Evolutionary conservation across 2,329 filamentous ascomycete species (phyloP), one percentile per base, ranked within the genome.

Genomic region (Biscogniauxia marginata): DNA sequence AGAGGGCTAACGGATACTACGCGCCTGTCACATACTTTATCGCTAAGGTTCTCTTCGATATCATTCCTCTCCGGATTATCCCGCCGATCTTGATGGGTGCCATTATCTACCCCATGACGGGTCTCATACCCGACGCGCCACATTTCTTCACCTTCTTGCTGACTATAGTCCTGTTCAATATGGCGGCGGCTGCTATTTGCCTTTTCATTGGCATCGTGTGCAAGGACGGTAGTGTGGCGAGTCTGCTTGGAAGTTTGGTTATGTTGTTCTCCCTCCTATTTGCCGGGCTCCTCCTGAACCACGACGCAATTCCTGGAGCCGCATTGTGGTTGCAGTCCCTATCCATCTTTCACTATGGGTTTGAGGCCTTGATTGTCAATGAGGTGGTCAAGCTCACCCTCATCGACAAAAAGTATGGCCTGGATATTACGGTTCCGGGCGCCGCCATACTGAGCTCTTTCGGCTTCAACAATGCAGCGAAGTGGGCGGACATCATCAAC

Each of bases 181-280:
- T 99, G 23, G 93, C 95, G 0, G 93, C 95, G 0, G 91, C 95
- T 0, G 89, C 89, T 30, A 95, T 99, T 59, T 98, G 92, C 71
- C 81, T 99, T 7, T 97, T 97, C 71, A 96, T 99, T 65, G 95
- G 95, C 62, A 96, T 99, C 58, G 84, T 97, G 7, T 96, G 96
- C 81, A 91, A 90, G 67, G 95, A 99, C 67, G 85, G 84, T 25
- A 89, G 92, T 39, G 92, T 99, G 2, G 95, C 95, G 50, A 98
- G 96, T 73, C 74, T 99, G 61, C 90, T 99, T 57, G 95, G 93
- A 53, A 96, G 93, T 65, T 76, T 99, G 66, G 91, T 98, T 50
- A 99, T 99, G 95, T 81, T 99, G 7, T 99, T 99, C 80, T 96
- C 90, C 70, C 77, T 99, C 59, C 82, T 99, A 8, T 98, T 99